These are phyloP conservation scores for Hansfordia pulvinata DNA, from an alignment of 2,329 filamentous ascomycete genomes.

Conservation along the genomic window DNA sequence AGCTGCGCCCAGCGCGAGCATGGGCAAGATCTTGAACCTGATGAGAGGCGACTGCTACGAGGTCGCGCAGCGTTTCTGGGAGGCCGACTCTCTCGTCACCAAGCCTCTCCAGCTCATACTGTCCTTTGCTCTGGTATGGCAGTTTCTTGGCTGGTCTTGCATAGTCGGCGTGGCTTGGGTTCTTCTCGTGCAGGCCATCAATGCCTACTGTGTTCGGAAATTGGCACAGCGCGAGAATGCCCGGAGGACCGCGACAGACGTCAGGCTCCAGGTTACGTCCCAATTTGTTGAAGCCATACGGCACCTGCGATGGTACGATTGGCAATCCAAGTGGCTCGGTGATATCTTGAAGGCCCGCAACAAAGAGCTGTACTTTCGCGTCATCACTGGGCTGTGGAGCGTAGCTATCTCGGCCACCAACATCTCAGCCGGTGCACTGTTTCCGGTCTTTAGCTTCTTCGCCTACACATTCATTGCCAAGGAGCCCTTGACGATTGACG, in stretches of 20 bases:
- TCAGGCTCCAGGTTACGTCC: conserved; percentile 64
- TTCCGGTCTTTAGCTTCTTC: conserved; percentile 71
- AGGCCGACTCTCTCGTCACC: conserved; percentile 62
- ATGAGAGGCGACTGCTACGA: conserved; percentile 76
- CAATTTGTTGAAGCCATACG: conserved; percentile 82
- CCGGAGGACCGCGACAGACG: conserved; percentile 62
- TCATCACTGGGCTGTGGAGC: conserved; percentile 49
- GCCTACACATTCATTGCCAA: conserved; percentile 64
- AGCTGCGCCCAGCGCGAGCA: conserved; percentile 45
- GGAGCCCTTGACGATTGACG: conserved; percentile 57
- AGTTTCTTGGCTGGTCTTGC: conserved; percentile 68
- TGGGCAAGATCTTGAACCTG: conserved; percentile 82
- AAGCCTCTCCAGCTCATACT: conserved; percentile 67
- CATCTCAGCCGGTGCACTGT: conserved; percentile 55
- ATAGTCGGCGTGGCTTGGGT: conserved; percentile 61
- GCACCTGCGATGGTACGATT: conserved; percentile 70
- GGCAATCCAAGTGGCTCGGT: conserved; percentile 63
- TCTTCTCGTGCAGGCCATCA: conserved; percentile 53
- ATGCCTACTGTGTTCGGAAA: conserved; percentile 50
- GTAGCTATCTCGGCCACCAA: conserved; percentile 56
- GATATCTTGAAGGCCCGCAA: conserved; percentile 56
- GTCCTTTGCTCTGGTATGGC: conserved; percentile 61
- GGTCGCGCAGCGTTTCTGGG: conserved; percentile 77
- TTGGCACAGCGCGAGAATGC: conserved; percentile 56
- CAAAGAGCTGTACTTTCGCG: conserved; percentile 50